phyloP scores from a whole-genome alignment of 257 asterid species.

The Solanum peruvianum region DNA sequence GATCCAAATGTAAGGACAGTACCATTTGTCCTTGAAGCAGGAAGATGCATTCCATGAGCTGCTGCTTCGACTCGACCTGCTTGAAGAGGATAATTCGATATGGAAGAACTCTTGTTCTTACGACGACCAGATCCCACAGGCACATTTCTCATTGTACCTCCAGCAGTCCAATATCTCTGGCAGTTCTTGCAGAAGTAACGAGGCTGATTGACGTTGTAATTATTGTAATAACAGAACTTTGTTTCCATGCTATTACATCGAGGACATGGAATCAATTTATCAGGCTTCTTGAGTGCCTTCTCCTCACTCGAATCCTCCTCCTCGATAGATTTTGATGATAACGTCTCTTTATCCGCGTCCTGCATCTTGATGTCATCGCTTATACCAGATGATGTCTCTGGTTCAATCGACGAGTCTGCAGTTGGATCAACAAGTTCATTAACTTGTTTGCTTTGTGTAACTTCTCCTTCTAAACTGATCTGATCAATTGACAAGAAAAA shows the following conservation, averaged over 20 bases:
- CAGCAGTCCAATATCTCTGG: slow-evolving; percentile 89
- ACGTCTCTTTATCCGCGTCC: slow-evolving; percentile 10
- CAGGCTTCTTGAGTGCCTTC: slow-evolving; percentile 53
- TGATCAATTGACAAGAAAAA: slow-evolving; percentile 6
- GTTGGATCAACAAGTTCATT: slow-evolving; percentile 2
- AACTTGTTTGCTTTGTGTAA: slow-evolving; percentile 6
- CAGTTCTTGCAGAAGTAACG: slow-evolving; percentile 78
- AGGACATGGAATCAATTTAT: slow-evolving; percentile 69
- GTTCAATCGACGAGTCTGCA: slow-evolving; percentile 15
- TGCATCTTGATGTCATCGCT: slow-evolving; percentile 13
- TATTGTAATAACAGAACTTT: slow-evolving; percentile 85
- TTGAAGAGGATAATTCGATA: slow-evolving; percentile 23
- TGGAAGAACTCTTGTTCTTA: slow-evolving; percentile 32
- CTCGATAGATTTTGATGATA: slow-evolving; percentile 4
- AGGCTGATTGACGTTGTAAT: slow-evolving; percentile 81
- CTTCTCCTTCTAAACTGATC: slow-evolving; percentile 28
- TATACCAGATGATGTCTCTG: slow-evolving; percentile 25
- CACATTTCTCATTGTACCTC: slow-evolving; percentile 79
- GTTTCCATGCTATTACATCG: slow-evolving; percentile 84
- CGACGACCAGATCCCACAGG: slow-evolving; percentile 89
- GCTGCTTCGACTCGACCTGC: slow-evolving; percentile 8
- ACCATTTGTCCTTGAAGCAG: slow-evolving; percentile 21
- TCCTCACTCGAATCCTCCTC: slow-evolving; percentile 29
- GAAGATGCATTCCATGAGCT: slow-evolving; percentile 18
- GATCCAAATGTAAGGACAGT: slow-evolving; percentile 32